Percentiles rank a stretch among this genome's conserved stretches.
Conservation (phyloP, 2,329 filamentous ascomycete species). For the Aspergillus costaricaensis region DNA sequence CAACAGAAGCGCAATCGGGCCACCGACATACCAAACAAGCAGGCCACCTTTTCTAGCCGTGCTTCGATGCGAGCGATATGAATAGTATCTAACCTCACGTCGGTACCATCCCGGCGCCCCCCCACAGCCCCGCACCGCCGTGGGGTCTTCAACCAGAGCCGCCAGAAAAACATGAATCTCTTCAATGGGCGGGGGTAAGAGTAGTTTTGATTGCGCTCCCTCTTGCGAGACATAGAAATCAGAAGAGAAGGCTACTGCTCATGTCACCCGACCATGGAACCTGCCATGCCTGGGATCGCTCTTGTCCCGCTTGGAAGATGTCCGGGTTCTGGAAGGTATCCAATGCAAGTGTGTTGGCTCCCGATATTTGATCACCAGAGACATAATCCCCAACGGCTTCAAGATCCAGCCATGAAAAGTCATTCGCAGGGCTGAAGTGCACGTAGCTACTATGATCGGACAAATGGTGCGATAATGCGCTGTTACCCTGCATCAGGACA, state of each 20-base stretch:
- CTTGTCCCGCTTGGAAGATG: slow-evolving; percentile 32
- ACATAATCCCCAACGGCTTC: slow-evolving; percentile 62
- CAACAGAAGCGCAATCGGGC: neutral
- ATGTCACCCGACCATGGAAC: slow-evolving; percentile 46
- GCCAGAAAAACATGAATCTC: neutral
- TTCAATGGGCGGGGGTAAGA: neutral
- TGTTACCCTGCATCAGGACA: slow-evolving; percentile 33
- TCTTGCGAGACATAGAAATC: neutral
- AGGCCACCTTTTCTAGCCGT: neutral
- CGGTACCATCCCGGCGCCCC: neutral
- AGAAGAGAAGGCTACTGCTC: slow-evolving; percentile 40
- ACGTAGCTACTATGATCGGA: slow-evolving; percentile 38
- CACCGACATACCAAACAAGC: neutral
- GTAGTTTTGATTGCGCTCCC: neutral
- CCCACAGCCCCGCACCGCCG: slow-evolving; percentile 4
- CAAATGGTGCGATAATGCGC: slow-evolving; percentile 33
- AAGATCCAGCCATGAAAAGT: slow-evolving; percentile 64
- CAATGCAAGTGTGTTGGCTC: slow-evolving; percentile 36
- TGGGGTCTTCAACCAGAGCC: neutral
- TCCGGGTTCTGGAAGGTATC: slow-evolving; percentile 39
- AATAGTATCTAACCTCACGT: neutral
- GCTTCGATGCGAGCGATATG: neutral
- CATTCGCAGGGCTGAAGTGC: slow-evolving; percentile 52
- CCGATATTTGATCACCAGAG: slow-evolving; percentile 46
- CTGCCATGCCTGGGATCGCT: slow-evolving; percentile 41